Evolutionary conservation across 148 eudicot genomes (phyloP).

Genomic region (Suaeda aralocaspica): DNA sequence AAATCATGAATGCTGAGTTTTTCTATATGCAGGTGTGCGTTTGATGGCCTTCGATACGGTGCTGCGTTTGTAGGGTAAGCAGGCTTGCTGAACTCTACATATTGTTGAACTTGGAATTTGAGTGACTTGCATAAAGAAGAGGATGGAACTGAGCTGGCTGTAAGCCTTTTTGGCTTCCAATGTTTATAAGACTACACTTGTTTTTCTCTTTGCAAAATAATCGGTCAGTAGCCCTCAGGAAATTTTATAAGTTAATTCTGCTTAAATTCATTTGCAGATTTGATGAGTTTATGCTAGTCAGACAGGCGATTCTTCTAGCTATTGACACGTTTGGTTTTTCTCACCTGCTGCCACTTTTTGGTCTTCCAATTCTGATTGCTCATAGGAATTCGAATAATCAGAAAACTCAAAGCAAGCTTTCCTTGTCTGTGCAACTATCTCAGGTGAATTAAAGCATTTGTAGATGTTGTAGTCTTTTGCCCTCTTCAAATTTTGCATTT

Average conservation of each 20-base stretch:
- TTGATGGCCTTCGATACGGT: constrained; percentile 94
- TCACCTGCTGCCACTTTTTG: constrained; percentile 72
- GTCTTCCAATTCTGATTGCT: constrained; percentile 72
- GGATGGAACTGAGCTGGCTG: not conserved
- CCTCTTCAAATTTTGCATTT: not conserved
- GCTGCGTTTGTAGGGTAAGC: constrained; percentile 95
- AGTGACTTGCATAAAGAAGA: not conserved
- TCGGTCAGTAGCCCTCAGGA: not conserved
- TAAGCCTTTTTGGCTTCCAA: not conserved
- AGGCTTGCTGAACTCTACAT: constrained; percentile 2
- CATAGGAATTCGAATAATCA: constrained; percentile 19
- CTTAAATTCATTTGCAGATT: constrained; percentile 45
- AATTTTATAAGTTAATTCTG: constrained; percentile 1
- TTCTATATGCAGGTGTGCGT: constrained; percentile 68
- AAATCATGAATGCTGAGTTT: not conserved
- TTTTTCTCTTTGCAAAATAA: not conserved
- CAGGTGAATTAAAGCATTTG: constrained; percentile 42
- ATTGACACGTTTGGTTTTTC: constrained; percentile 95
- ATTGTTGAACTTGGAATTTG: not conserved
- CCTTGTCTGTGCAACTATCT: constrained; percentile 46
- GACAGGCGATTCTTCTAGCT: constrained; percentile 78
- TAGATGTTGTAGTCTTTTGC: not conserved
- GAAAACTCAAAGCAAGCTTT: constrained; percentile 32
- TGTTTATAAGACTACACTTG: not conserved
- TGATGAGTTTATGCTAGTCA: constrained; percentile 80